Evolutionary conservation across 495 filamentous ascomycete species (phyloP).

Genomic region (Tuber aestivum): DNA sequence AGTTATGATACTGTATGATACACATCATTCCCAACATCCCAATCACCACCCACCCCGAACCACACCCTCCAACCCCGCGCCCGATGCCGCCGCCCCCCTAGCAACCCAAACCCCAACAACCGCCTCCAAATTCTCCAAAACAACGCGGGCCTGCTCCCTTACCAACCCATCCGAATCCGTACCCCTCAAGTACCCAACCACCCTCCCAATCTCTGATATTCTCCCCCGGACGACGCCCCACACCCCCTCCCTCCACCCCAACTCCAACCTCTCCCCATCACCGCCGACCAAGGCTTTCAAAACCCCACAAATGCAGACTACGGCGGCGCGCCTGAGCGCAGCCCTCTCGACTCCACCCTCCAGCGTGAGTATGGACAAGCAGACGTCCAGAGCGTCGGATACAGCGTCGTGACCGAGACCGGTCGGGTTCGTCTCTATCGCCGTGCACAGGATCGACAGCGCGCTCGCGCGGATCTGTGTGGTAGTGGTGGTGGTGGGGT

Average conservation of each 20-base stretch:
- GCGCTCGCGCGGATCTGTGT: conserved; percentile 66
- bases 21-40: not conserved
- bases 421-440: conserved; percentile 60
- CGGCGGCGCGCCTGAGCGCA: conserved; percentile 68
- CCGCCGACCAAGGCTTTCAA: conserved; percentile 53
- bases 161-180: conserved; percentile 70
- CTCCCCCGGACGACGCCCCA: conserved; percentile 60
- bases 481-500: no score
- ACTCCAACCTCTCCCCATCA: conserved; percentile 51
- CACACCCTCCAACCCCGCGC: not conserved
- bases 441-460: conserved; percentile 62
- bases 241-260: conserved; percentile 50
- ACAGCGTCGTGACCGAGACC: conserved; percentile 55
- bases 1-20: not conserved
- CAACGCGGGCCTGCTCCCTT: conserved; percentile 61
- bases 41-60: not conserved
- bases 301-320: conserved; percentile 61
- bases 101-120: conserved; percentile 51
- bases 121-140: conserved; percentile 65
- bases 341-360: conserved; percentile 60
- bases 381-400: conserved; percentile 59
- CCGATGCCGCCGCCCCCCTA: conserved; percentile 7
- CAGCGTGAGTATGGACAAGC: conserved; percentile 59
- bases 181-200: conserved; percentile 59
- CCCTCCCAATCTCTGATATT: conserved; percentile 57